Base-by-base conservation (phyloP, 2,329 filamentous ascomycete genomes). In the Ascochyta clinopodiicola region DNA sequence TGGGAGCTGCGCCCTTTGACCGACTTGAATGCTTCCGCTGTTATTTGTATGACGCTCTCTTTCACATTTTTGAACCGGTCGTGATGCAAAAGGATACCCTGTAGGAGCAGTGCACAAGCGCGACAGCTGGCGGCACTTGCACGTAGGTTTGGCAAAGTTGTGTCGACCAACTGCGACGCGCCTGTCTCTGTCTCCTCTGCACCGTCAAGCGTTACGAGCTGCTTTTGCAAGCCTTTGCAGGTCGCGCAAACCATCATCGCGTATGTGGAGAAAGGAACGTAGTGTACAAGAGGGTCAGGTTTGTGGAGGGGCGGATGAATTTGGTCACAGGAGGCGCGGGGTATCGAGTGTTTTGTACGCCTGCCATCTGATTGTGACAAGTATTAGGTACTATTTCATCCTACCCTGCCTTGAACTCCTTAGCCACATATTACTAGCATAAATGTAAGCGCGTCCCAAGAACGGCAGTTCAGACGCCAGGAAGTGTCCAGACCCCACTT, bases 141-240 rank as follows among this genome's bases (percentile, higher is more conserved):
- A 45, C 70, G 67, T 44, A 75, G 58, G 24, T 53, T 60, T 58
- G 70, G 57, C 47, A 75, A 43, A 8, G 66, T 69, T 40, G 70
- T 68, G 54, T 65, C 68, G 50, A 73, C 52, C 66, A 66, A 70
- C 21, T 62, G 57, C 38, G 66, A 44, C 8, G 62, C 55, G 21
- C 43, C 60, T 19, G 61, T 34, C 5, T 64, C 60, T 7, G 56
- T 50, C 34, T 63, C 60, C 49, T 62, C 24, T 21, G 24, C 44
- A 27, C 49, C 56, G 31, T 66, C 62, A 27, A 63, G 47, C n/a
- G 59, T 45, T 27, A 61, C 62, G 25, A 66, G 62, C 42, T 71
- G 62, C 51, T 67, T 72, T 49, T 75, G 71, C 53, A 74, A 57
- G 48, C 70, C 66, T 66, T 69, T 69, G 59, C 71, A 74, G 51